Evolutionary conservation across 2,329 filamentous ascomycete genomes (phyloP), one percentile per base, ranked within the genome.

Genomic region (Achaetomium macrosporum): DNA sequence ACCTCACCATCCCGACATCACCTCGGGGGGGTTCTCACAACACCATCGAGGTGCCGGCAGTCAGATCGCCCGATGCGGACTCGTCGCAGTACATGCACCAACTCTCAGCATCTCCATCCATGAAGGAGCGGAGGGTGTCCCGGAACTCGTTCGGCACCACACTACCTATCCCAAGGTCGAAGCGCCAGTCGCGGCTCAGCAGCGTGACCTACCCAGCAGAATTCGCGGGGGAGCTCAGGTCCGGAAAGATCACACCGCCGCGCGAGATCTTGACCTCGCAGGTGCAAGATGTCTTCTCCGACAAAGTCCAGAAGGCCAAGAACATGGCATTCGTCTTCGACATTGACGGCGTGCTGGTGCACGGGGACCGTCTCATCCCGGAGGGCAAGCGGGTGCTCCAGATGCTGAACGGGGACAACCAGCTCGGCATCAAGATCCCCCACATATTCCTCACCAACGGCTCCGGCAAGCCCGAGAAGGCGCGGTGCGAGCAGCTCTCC

Each of bases 321-420:
- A 84, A 89, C 73, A 88, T 90, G 84, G 84, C 84, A 7, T 90
- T 90, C 59, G 87, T 84, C 63, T 91, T 90, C 59, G 87, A 90
- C 69, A 85, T 87, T 55, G 87, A 90, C 63, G 86, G 85, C 73
- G 85, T 90, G 54, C 75, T 89, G 20, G 85, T 88, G 52, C 85
- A 88, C 69, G 84, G 84, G 64, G 84, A 85, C 69, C 76, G 84
- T 53, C 71, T 86, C 54, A 88, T 88, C 57, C 82, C 83, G 40
- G 79, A 87, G 70, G 84, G 82, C 56, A 74, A 79, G 63, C 76
- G 80, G 53, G 81, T 79, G 13, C 78, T 88, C 37, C 80, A 85
- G 67, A 87, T 88, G 67, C 74, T 88, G 47, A 88, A 88, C 68
- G 85, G 84, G 44, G 83, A 87, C 70, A 87, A 87, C 70, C 83